A percentile compares a stretch with the other conserved stretches of the same genome.
phyloP scores from a whole-genome alignment of 495 filamentous ascomycete genomes.

The Parathielavia appendiculata region DNA sequence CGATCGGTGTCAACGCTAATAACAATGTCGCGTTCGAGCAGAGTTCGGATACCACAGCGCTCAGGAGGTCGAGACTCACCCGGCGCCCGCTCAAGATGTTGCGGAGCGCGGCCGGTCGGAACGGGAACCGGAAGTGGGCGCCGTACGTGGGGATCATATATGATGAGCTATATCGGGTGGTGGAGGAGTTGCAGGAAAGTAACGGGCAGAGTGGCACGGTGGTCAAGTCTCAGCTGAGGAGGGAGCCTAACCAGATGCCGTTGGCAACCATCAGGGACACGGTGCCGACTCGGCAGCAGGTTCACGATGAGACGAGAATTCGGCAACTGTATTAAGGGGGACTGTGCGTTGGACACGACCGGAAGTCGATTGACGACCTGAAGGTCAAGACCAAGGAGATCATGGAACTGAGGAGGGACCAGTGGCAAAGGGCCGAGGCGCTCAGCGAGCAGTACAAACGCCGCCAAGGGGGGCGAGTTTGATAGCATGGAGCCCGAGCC shows the following conservation, averaged over 20 bases:
- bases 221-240: not conserved
- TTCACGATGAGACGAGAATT: not conserved
- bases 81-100: conserved; percentile 44
- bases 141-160: conserved; percentile 47
- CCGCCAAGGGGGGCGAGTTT: too few relatives aligned
- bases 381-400: too few relatives aligned
- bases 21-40: conserved; percentile 22
- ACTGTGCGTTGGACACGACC: too few relatives aligned
- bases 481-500: too few relatives aligned
- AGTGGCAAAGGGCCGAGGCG: too few relatives aligned
- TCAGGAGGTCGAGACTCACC: conserved; percentile 30
- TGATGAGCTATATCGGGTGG: conserved; percentile 49
- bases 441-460: too few relatives aligned
- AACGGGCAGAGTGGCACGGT: not conserved
- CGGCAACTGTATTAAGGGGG: not conserved
- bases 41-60: conserved; percentile 29
- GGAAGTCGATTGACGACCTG: too few relatives aligned
- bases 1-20: conserved; percentile 13
- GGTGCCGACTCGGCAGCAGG: not conserved
- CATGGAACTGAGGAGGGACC: too few relatives aligned
- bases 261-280: not conserved
- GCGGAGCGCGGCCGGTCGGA: conserved; percentile 27
- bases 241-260: not conserved
- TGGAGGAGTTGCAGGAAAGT: not conserved
- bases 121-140: conserved; percentile 18